Conservation (phyloP, 768 basidiomycete genomes). For the Pisolithus albus region DNA sequence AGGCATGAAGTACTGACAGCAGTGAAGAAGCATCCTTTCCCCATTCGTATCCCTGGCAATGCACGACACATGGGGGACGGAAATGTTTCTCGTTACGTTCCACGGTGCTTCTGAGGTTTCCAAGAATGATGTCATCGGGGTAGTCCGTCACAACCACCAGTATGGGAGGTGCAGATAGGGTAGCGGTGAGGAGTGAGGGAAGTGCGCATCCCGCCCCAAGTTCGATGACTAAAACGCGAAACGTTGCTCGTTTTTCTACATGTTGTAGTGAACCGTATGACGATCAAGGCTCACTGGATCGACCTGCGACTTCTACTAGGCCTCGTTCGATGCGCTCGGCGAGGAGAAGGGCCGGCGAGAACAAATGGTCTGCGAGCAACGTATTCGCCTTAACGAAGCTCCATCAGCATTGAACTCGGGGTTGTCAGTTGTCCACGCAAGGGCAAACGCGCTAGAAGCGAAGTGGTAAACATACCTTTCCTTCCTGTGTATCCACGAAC, state of each 20-base stretch:
- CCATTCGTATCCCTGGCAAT: slow-evolving; percentile 57
- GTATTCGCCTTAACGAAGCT: slow-evolving; percentile 50
- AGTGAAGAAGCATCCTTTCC: slow-evolving; percentile 42
- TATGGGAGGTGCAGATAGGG: slow-evolving; percentile 37
- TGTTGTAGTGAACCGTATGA: background rate
- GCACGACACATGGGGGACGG: slow-evolving; percentile 34
- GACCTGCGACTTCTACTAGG: slow-evolving; percentile 35
- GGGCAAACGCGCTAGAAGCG: no score
- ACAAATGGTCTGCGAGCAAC: slow-evolving; percentile 65
- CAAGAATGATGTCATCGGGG: slow-evolving; percentile 54
- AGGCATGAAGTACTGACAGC: slow-evolving; percentile 33
- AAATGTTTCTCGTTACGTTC: slow-evolving; percentile 39
- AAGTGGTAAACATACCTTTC: slow-evolving; percentile 39
- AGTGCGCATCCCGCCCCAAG: slow-evolving; percentile 64
- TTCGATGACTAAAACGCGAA: slow-evolving; percentile 47
- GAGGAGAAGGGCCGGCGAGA: slow-evolving; percentile 61
- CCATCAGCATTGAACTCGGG: background rate
- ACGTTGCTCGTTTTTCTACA: background rate
- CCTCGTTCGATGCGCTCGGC: slow-evolving; percentile 59
- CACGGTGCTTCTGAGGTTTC: slow-evolving; percentile 50
- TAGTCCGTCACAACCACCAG: slow-evolving; percentile 63
- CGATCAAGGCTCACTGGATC: slow-evolving; percentile 32
- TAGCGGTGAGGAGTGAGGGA: slow-evolving; percentile 55
- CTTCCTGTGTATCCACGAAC: slow-evolving; percentile 35
- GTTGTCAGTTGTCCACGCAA: background rate